Conservation (phyloP, 345 rosid species). For the Carallia brachiata region DNA sequence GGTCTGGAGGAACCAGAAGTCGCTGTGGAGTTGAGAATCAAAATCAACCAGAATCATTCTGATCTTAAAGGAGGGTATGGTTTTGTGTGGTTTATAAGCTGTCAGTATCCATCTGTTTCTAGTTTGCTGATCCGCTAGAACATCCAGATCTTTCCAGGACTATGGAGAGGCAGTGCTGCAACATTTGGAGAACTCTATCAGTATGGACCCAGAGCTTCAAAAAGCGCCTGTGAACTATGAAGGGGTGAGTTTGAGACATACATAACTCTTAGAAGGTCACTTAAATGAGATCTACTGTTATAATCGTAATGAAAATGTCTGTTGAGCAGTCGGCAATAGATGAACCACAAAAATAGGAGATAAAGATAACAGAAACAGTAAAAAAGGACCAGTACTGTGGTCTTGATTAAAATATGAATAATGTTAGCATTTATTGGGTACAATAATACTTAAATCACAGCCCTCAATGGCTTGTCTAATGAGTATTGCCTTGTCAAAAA, state of each 20-base stretch:
- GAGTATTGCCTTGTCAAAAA: too few species aligned
- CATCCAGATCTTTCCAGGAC: slow-evolving; percentile 74
- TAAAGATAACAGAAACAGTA: too few species aligned
- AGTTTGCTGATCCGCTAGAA: slow-evolving; percentile 10
- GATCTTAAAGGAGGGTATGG: slow-evolving; percentile 93
- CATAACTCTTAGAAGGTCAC: neutral
- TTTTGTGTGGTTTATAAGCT: slow-evolving; percentile 6
- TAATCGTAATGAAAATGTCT: neutral
- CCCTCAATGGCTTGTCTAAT: too few species aligned
- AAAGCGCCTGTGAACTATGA: slow-evolving; percentile 85
- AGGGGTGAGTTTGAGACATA: slow-evolving; percentile 56
- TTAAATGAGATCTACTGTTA: neutral
- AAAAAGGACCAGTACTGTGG: too few species aligned
- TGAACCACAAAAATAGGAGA: too few species aligned
- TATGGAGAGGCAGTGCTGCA: slow-evolving; percentile 87
- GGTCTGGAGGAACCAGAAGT: slow-evolving; percentile 77
- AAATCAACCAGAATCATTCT: slow-evolving; percentile 74
- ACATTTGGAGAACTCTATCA: slow-evolving; percentile 57
- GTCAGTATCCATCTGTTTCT: neutral
- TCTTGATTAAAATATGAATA: too few species aligned
- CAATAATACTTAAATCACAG: too few species aligned
- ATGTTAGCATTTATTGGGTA: too few species aligned
- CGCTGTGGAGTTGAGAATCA: slow-evolving; percentile 79
- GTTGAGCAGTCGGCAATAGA: neutral
- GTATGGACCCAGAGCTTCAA: slow-evolving; percentile 55